Percentiles rank a stretch among this genome's conserved stretches.
Evolutionary conservation across 495 filamentous ascomycete species (phyloP).

Genomic region (Podospora australis): DNA sequence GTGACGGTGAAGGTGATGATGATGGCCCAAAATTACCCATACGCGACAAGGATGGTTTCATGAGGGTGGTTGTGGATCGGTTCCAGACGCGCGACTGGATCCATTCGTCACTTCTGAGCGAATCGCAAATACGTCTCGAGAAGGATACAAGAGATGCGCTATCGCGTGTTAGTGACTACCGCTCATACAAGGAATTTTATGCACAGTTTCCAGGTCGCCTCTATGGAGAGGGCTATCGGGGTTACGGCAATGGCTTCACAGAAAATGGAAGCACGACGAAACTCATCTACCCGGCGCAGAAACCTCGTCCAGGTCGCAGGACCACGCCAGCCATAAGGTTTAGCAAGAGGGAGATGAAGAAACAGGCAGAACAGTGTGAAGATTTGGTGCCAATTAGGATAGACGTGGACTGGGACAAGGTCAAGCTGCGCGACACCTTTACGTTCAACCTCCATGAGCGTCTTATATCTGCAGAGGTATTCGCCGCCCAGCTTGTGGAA

Average conservation of each 20-base stretch:
- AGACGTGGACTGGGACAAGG: slow-evolving; percentile 92
- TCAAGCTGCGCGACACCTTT: slow-evolving; percentile 94
- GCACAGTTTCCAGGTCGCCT: slow-evolving; percentile 38
- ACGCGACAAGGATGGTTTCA: slow-evolving; percentile 41
- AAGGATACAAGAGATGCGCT: slow-evolving; percentile 34
- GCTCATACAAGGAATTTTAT: slow-evolving; percentile 46
- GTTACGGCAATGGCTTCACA: slow-evolving; percentile 80
- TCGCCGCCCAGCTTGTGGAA: slow-evolving; percentile 84
- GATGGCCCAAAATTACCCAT: slow-evolving; percentile 11
- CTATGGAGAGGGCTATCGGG: slow-evolving; percentile 76
- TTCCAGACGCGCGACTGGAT: slow-evolving; percentile 72
- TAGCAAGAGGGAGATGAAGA: slow-evolving; percentile 67
- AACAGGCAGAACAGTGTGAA: slow-evolving; percentile 83
- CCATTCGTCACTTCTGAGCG: slow-evolving; percentile 56
- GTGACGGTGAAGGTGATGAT: neutral
- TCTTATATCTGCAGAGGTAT: slow-evolving; percentile 66
- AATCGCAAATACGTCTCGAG: slow-evolving; percentile 34
- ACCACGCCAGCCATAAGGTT: slow-evolving; percentile 64
- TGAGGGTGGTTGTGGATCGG: slow-evolving; percentile 63
- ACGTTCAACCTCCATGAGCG: slow-evolving; percentile 97
- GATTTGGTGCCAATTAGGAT: slow-evolving; percentile 85
- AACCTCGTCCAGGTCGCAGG: slow-evolving; percentile 66
- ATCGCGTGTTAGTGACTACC: slow-evolving; percentile 43
- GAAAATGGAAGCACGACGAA: slow-evolving; percentile 48
- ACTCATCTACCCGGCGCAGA: slow-evolving; percentile 68